These are phyloP conservation scores for Trichoderma oligosporum DNA, from an alignment of 2,329 filamentous ascomycete species.

Conservation along the genomic window DNA sequence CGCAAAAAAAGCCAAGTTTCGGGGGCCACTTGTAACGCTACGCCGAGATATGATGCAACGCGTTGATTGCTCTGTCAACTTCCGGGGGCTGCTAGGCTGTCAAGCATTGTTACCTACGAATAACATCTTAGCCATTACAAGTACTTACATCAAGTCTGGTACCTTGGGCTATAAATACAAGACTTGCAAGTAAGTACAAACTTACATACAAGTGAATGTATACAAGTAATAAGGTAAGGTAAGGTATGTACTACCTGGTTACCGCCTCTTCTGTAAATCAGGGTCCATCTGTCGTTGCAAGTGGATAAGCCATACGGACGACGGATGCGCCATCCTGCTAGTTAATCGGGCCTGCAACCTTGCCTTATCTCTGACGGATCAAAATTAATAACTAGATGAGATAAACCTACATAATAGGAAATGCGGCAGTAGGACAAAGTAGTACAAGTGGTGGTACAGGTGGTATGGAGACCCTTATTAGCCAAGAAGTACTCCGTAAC, in stretches of 20 bases:
- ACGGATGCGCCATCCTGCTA: slow-evolving; percentile 16
- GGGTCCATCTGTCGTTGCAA: slow-evolving; percentile 7
- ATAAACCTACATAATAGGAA: slow-evolving; percentile 15
- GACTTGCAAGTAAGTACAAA: too few relatives aligned
- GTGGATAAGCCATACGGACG: slow-evolving; percentile 5
- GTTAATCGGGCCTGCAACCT: slow-evolving; percentile 20
- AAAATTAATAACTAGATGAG: slow-evolving; percentile 19
- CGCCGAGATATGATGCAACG: not conserved
- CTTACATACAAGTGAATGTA: too few relatives aligned
- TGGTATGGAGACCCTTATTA: too few relatives aligned
- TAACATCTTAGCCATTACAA: too few relatives aligned
- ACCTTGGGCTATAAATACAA: too few relatives aligned
- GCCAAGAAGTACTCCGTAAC: too few relatives aligned
- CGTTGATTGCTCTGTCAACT: not conserved
- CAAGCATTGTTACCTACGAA: not conserved
- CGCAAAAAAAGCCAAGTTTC: not conserved
- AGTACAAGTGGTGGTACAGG: too few relatives aligned
- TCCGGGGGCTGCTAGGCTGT: too few relatives aligned
- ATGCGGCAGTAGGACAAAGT: not conserved
- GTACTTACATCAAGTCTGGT: too few relatives aligned
- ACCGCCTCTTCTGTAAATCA: slow-evolving; percentile 10
- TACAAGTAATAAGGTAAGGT: too few relatives aligned
- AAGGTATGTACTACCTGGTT: too few relatives aligned
- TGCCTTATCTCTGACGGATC: slow-evolving; percentile 21
- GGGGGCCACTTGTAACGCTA: not conserved